phyloP scores from a whole-genome alignment of 106 monocot genomes.

The Acorus calamus region DNA sequence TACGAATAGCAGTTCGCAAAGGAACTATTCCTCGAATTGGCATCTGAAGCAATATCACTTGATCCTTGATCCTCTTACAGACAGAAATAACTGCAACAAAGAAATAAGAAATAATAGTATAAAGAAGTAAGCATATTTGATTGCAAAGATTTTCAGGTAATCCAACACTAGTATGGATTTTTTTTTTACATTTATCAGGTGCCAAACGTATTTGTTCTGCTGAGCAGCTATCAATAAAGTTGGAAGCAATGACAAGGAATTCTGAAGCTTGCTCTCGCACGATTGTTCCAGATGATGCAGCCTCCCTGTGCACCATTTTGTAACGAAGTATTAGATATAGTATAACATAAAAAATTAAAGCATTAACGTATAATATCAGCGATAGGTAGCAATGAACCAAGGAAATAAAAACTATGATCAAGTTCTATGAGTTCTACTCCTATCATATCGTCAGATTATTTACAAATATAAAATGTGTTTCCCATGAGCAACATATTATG shows the following conservation, averaged over 20 bases:
- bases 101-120: background rate
- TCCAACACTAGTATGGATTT: background rate
- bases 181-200: constrained; percentile 77
- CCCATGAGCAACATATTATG: too few species aligned
- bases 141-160: background rate
- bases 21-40: constrained; percentile 75
- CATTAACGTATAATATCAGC: too few species aligned
- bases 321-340: too few species aligned
- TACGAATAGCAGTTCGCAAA: constrained; percentile 61
- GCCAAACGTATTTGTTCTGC: constrained; percentile 67
- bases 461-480: too few species aligned
- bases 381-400: too few species aligned
- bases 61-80: constrained; percentile 82
- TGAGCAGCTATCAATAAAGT: constrained; percentile 64
- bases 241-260: constrained; percentile 36
- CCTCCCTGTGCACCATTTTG: constrained; percentile 35
- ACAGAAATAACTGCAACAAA: constrained; percentile 58
- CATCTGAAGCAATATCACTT: constrained; percentile 54
- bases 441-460: too few species aligned
- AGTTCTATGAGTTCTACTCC: too few species aligned
- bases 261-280: constrained; percentile 32
- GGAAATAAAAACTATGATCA: too few species aligned
- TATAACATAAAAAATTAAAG: too few species aligned
- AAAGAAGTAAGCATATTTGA: background rate
- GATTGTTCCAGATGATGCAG: constrained; percentile 45